A percentile compares a stretch with the other conserved stretches of the same genome.
Evolutionary conservation across 2,329 filamentous ascomycete genomes (phyloP).

Genomic region (Arthrobotrys musiformis): DNA sequence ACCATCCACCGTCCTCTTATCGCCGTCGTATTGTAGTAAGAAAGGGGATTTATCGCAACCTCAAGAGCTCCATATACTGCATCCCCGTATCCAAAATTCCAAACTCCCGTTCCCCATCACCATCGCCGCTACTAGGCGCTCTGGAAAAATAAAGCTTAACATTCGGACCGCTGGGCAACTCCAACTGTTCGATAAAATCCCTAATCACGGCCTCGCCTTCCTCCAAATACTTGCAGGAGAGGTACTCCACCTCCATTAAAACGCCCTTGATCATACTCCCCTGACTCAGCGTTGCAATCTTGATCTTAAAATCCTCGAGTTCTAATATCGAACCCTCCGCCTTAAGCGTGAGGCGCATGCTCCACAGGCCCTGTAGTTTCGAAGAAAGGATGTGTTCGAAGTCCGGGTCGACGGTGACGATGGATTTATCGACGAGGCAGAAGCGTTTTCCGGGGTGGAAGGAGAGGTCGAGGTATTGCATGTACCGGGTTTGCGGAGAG

Average conservation of each 20-base stretch:
- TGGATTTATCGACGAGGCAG: slow-evolving; percentile 56
- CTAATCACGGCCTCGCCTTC: slow-evolving; percentile 57
- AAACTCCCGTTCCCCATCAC: slow-evolving; percentile 52
- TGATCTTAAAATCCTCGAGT: slow-evolving; percentile 59
- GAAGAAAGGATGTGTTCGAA: slow-evolving; percentile 57
- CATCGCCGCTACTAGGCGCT: slow-evolving; percentile 39
- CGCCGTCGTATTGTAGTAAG: neutral
- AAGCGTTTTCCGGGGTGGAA: slow-evolving; percentile 58
- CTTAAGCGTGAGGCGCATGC: slow-evolving; percentile 57
- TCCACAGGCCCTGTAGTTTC: slow-evolving; percentile 58
- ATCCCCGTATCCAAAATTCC: slow-evolving; percentile 59
- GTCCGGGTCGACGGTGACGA: slow-evolving; percentile 58
- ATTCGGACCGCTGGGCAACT: slow-evolving; percentile 51
- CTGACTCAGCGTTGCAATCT: slow-evolving; percentile 57
- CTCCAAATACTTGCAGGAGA: slow-evolving; percentile 56
- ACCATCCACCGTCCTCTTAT: neutral
- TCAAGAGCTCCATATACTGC: slow-evolving; percentile 59
- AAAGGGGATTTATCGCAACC: slow-evolving; percentile 37
- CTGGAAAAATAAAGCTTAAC: slow-evolving; percentile 56
- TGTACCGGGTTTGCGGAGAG: slow-evolving; percentile 54
- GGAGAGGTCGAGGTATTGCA: slow-evolving; percentile 59
- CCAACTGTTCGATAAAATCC: slow-evolving; percentile 58
- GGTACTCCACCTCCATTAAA: slow-evolving; percentile 59
- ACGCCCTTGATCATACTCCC: slow-evolving; percentile 58
- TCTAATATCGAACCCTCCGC: slow-evolving; percentile 56